Base-by-base conservation (phyloP, 192 early-diverging fungal genomes). In the Funneliformis mosseae region DNA sequence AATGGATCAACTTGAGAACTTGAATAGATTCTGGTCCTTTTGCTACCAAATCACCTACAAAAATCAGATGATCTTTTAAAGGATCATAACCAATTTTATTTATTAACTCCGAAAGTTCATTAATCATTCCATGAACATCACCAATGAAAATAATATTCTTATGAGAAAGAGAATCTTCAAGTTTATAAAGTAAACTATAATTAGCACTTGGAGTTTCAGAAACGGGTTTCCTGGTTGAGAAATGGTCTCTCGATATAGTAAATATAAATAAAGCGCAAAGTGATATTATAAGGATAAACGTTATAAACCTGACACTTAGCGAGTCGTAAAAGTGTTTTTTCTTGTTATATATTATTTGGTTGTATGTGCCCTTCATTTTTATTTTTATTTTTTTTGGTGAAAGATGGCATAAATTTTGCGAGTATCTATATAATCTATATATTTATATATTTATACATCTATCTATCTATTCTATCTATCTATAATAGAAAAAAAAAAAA, bases 11-110 rank as follows among this genome's bases (percentile, higher is more conserved):
- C 59, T 85, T 82, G 43, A 93, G 69, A 0, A 93, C 92, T 18
- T 86, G 85, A 4, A 88, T 60, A 12, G 89, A 92, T 39, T 90
- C 82, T 23, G 90, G 88, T 0, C 93, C 93, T 63, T 92, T 93
- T 46, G 89, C 84, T 8, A 89, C 85, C 1, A 94, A 59, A 80
- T 94, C 93, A 14, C 93, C 93, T 0, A 91, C 90, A 38, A 93
- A 81, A 41, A 94, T 86, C 5, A 93, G 62, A 68, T 86, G 87
- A 81, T 93, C 93, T 5, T 55, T 81, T 0, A 60, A 39, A 18
- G 28, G 45, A 33, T 85, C 75, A 23, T 80, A 87, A 7, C 83
- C 61, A 14, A 92, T 80, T 27, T 83, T 80, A 5, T 84, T 83
- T 18, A 94, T 45, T 8, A 94, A 87, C 38, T 27, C 12, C 18